Evolutionary conservation across 23 red algal genomes (phyloP), one percentile per base, ranked within the genome.

Genomic region (Pyropia yezoensis): DNA sequence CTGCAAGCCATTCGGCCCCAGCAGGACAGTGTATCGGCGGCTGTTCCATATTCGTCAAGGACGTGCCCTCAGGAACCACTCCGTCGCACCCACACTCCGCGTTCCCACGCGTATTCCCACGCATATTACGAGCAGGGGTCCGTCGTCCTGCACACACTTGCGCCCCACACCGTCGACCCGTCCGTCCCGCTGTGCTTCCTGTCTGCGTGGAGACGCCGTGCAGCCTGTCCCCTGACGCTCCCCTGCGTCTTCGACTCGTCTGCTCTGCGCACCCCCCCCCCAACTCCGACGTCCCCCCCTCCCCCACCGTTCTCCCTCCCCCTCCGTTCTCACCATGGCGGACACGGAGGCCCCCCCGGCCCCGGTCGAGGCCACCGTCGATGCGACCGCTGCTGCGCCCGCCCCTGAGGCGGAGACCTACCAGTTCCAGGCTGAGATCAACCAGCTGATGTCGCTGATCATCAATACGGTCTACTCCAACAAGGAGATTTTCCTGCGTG

Each of bases 361-460:
- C 75, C 32, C 79, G 33, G 57, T 47, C 11, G 39, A 47, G 39
- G 39, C 39, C 7, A 47, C 39, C 39, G 39, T 47, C 12, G 39
- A 47, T 8, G 39, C 39, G 39, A 47, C 39, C 39, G 39, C 39
- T 47, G 39, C 39, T 8, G 24, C 69, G 29, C 15, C 66, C 52
- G 56, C 66, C 30, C 60, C 79, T 33, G 68, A 84, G 61, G 74
- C 72, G 29, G 92, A 96, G 78, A 96, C 92, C 7, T 96, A 90
- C 74, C 67, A 90, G 60, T 96, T 96, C 61, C 92, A 96, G 67
- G 92, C 92, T 8, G 92, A 96, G 68, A 96, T 96, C 82, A 96
- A 96, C 74, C 92, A 96, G 92, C 76, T 96, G 27, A 96, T 96
- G 92, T 79, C 71, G 11, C 83, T 96, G 70, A 96, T 96, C 74